Evolutionary conservation across 345 rosid genomes (phyloP).

Genomic region (Camelina neglecta): DNA sequence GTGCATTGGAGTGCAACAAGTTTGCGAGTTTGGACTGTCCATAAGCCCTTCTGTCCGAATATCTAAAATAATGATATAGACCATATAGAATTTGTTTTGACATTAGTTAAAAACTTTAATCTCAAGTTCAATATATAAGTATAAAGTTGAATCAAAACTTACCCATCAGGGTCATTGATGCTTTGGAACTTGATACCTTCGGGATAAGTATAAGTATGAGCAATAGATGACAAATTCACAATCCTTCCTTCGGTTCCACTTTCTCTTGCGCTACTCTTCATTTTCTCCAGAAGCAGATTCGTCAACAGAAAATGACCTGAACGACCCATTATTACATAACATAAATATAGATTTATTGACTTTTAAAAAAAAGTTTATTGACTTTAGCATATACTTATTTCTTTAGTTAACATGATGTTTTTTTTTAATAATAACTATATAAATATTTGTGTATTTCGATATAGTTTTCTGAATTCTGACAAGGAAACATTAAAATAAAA

Average conservation of each 20-base stretch:
- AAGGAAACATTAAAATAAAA: background rate
- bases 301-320: slow-evolving; percentile 93
- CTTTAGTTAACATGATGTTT: slow-evolving; percentile 9
- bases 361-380: background rate
- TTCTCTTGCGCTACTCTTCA: slow-evolving; percentile 64
- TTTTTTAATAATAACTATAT: background rate
- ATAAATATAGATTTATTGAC: slow-evolving; percentile 34
- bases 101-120: background rate
- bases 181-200: slow-evolving; percentile 64
- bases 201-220: slow-evolving; percentile 68
- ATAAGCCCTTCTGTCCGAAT: slow-evolving; percentile 81
- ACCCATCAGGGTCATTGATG: slow-evolving; percentile 61
- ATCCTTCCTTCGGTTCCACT: slow-evolving; percentile 82
- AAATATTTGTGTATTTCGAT: background rate
- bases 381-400: background rate
- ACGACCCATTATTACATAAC: background rate
- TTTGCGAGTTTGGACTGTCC: slow-evolving; percentile 94
- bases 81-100: background rate
- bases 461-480: background rate
- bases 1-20: slow-evolving; percentile 81
- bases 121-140: background rate
- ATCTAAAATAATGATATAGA: slow-evolving; percentile 48
- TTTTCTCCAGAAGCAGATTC: slow-evolving; percentile 76
- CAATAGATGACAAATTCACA: slow-evolving; percentile 85
- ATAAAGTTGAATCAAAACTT: background rate